These are phyloP conservation scores for Mycena alexandri DNA, from an alignment of 768 basidiomycete genomes.

Conservation along the genomic window DNA sequence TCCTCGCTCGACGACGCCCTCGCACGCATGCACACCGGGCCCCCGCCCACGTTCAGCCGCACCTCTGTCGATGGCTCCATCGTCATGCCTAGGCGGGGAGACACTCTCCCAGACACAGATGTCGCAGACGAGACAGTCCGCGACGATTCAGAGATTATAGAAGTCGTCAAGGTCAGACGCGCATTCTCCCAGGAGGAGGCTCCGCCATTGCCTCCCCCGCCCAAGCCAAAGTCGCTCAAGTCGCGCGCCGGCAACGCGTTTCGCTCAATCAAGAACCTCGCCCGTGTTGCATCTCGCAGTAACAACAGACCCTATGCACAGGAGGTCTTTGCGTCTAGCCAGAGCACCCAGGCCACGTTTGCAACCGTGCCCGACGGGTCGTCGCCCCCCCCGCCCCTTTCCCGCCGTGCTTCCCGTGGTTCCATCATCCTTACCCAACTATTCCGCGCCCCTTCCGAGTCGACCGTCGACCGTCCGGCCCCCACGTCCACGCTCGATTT, in stretches of 20 bases:
- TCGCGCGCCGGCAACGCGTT: conserved; percentile 62
- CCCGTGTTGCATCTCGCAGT: conserved; percentile 43
- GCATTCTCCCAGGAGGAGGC: conserved; percentile 33
- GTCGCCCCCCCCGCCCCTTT: conserved; percentile 51
- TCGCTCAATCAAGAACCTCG: conserved; percentile 58
- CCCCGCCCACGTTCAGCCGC: conserved; percentile 42
- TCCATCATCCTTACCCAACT: conserved; percentile 55
- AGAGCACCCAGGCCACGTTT: conserved; percentile 45
- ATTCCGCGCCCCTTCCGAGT: conserved; percentile 44
- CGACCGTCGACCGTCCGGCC: conserved; percentile 39
- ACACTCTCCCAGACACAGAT: conserved; percentile 30
- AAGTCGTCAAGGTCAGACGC: conserved; percentile 71
- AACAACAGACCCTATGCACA: conserved; percentile 53
- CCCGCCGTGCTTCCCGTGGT: conserved; percentile 54
- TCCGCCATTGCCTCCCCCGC: conserved; percentile 37
- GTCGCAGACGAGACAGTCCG: conserved; percentile 36
- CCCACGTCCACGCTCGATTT: conserved; percentile 47
- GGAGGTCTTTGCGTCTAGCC: conserved; percentile 48
- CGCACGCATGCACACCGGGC: conserved; percentile 35
- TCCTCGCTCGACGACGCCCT: conserved; percentile 51
- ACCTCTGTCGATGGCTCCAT: conserved; percentile 33
- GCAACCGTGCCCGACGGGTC: conserved; percentile 39
- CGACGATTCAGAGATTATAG: conserved; percentile 69
- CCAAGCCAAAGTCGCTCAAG: conserved; percentile 58
- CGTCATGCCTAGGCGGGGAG: conserved; percentile 43